Base-by-base conservation (phyloP, 495 filamentous ascomycete genomes). In the Neurospora sp. region DNA sequence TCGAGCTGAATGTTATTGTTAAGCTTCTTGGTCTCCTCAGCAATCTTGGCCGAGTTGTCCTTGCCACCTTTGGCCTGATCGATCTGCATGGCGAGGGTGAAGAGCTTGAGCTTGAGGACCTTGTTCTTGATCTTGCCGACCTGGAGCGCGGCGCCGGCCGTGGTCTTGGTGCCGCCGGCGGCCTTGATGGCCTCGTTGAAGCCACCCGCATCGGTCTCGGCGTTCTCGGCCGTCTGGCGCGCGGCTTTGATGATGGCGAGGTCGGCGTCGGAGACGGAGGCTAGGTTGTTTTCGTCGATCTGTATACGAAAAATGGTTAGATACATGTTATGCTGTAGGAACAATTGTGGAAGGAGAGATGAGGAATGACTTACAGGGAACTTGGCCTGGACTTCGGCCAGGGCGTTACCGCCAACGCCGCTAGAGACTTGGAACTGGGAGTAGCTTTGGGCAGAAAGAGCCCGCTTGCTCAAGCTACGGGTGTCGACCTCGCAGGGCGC, bases 91-190 rank as follows among this genome's bases (percentile, higher is more conserved):
- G 48, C 72, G 71, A 83, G 54, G 12, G 82, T 79, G 66, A 83
- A 78, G 38, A 84, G 78, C 71, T 83, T 82, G 54, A 87, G 78
- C 79, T 87, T 87, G 44, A 87, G 78, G 66, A 87, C 84, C 81
- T 87, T 87, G 79, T 87, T 87, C 81, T 85, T 85, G 74, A 86
- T 87, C 78, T 87, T 87, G 73, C 85, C 85, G 70, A 83, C 84
- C 81, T 85, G 82, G n/a, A 85, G 79, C 7, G 81, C 81, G 72
- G 70, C 66, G 37, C 78, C 80, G 11, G 77, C 76, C 2, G 77
- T 48, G 10, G 81, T 78, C 20, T 72, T 70, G 12, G 77, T 74
- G 42, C 79, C 79, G 3, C 82, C 82, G 20, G 81, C 82, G 5
- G 83, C 81, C 6, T 72, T 74, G 66, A 85, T 84, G 70, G 81